Percentiles rank a stretch among this genome's conserved stretches.
These are phyloP conservation scores for Symbiodinium pilosum DNA, from an alignment of 73 alveolate species.

Conservation along the genomic window DNA sequence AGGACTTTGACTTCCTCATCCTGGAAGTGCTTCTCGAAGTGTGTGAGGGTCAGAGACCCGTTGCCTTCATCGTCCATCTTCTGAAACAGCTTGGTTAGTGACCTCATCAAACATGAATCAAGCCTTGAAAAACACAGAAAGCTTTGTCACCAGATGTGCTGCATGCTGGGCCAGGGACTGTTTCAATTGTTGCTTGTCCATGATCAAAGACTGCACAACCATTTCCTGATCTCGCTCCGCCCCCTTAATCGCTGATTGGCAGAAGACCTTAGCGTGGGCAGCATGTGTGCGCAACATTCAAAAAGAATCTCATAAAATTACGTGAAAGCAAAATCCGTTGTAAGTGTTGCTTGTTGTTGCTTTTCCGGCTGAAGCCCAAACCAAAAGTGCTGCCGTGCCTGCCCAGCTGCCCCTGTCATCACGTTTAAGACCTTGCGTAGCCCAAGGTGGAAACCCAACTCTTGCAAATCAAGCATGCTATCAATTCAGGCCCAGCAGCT, in stretches of 20 bases:
- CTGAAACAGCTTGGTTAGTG: slow-evolving; percentile 34
- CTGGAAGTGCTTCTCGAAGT: slow-evolving; percentile 75
- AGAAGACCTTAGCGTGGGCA: not conserved
- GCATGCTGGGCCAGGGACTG: not conserved
- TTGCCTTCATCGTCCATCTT: slow-evolving; percentile 74
- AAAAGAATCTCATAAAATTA: not conserved
- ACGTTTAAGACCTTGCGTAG: slow-evolving; percentile 51
- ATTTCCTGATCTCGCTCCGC: slow-evolving; percentile 89
- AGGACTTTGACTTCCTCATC: slow-evolving; percentile 74
- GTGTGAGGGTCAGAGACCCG: slow-evolving; percentile 44
- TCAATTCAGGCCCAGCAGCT: no score
- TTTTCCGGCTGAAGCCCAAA: not conserved
- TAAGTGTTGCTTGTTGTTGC: not conserved
- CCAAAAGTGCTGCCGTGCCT: not conserved
- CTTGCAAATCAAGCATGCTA: not conserved
- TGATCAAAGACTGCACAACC: slow-evolving; percentile 84
- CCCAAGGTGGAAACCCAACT: not conserved
- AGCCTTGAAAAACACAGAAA: no score
- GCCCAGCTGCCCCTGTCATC: slow-evolving; percentile 54
- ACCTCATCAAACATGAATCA: not conserved
- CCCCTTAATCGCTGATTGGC: slow-evolving; percentile 92
- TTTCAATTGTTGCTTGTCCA: slow-evolving; percentile 86
- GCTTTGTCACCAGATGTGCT: no score
- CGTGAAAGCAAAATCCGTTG: not conserved
- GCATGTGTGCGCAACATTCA: not conserved